phyloP scores from a whole-genome alignment of 805 yeast genomes.

The Lipomyces kockii region DNA sequence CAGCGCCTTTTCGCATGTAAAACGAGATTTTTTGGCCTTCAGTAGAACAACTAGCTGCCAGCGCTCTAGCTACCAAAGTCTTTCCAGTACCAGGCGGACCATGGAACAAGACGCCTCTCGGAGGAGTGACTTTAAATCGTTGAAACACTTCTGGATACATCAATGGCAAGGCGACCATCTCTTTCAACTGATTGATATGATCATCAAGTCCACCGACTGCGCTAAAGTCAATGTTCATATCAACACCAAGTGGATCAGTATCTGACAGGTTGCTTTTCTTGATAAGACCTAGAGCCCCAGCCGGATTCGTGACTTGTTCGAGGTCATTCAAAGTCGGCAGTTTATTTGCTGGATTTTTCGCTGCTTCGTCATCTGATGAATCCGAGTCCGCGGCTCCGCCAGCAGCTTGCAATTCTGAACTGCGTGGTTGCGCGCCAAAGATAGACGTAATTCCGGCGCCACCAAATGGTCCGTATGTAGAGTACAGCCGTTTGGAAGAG shows the following conservation, averaged over 20 bases:
- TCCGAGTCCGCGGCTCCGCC: constrained; percentile 49
- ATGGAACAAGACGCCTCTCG: constrained; percentile 95
- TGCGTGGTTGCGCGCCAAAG: constrained; percentile 59
- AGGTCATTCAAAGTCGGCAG: constrained; percentile 28
- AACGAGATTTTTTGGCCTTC: constrained; percentile 86
- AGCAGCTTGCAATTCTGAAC: constrained; percentile 46
- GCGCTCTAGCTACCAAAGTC: constrained; percentile 95
- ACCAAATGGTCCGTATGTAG: constrained; percentile 97
- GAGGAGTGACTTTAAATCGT: constrained; percentile 89
- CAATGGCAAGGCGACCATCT: constrained; percentile 93
- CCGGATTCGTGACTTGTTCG: constrained; percentile 39
- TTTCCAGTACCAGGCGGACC: constrained; percentile 99
- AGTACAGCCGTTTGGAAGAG: constrained; percentile 71
- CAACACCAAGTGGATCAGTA: constrained; percentile 90
- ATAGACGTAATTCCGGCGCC: constrained; percentile 90
- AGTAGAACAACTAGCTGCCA: constrained; percentile 92
- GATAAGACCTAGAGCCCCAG: constrained; percentile 41
- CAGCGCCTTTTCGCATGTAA: constrained; percentile 98
- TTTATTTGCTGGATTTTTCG: constrained; percentile 42
- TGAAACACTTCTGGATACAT: constrained; percentile 92
- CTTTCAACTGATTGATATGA: constrained; percentile 89
- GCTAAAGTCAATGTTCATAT: constrained; percentile 80
- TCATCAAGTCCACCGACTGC: constrained; percentile 91
- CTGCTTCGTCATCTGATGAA: constrained; percentile 53
- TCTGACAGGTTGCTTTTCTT: constrained; percentile 75